Evolutionary conservation across 176 grass and related monocot genomes (phyloP), one percentile per base, ranked within the genome.

Genomic region (Triticum turgidum): DNA sequence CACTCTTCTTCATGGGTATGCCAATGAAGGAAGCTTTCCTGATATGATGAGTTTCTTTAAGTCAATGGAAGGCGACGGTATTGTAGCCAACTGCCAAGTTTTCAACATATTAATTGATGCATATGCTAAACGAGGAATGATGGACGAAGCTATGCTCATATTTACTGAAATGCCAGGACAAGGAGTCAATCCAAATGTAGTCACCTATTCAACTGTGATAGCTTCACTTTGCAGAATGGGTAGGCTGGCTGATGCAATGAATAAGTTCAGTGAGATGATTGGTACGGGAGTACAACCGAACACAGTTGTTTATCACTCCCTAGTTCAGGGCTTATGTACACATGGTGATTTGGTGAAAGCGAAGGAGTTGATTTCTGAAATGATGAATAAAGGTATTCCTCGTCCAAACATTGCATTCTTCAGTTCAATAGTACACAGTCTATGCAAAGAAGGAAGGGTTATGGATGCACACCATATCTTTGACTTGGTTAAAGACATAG

Each of bases 401-500:
- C 0, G 42, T 49, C 72, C 72, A 14, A 75, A 27, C 22, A 75
- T 49, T 29, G 72, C 25, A 4, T 75, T 75, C 6, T 75, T 75
- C 24, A 9, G 0, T 75, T 49, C 39, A 49, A 29, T 75, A 49
- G 45, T 75, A 14, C 45, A 75, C 42, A 49, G 41, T 25, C 12
- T 75, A 29, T 75, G 72, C 72, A 75, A 75, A 15, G 72, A 75
- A 75, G 72, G 72, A 75, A 75, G 42, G 22, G 72, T 75, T 75
- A 9, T 15, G 42, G n/a, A 74, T 44, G 71, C 71, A 47, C 71
- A 74, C 0, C 2, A 17, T 27, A 74, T 74, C 21, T 74, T 47
- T 6, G 22, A 47, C 71, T 47, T 74, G 39, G 41, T 74, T 47
- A 27, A 27, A 27, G n/a, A 27, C 3, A 47, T 74, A 27, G 71